Percentiles rank a stretch among this genome's conserved stretches.
Conservation (phyloP, 192 early-diverging fungal species). For the Backusella circina region DNA sequence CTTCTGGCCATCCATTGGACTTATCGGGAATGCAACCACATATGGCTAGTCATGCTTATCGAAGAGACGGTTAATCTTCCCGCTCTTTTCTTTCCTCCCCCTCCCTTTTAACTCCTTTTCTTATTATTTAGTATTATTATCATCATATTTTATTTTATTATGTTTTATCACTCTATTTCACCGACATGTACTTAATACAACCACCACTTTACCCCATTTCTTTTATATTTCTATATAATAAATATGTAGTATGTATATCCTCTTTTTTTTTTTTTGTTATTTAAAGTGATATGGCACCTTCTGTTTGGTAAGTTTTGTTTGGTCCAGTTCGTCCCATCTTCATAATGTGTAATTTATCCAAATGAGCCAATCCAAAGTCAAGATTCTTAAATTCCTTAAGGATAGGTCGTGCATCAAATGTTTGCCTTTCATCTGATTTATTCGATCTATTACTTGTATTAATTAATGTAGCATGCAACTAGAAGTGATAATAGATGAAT, state of each 20-base stretch:
- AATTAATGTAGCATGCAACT: conserved; percentile 23
- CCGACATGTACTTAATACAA: background rate
- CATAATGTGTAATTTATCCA: conserved; percentile 30
- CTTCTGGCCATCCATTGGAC: conserved; percentile 20
- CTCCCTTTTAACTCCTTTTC: background rate
- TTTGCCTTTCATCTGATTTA: background rate
- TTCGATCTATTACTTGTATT: conserved; percentile 10
- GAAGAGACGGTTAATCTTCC: background rate
- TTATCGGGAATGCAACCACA: conserved; percentile 13
- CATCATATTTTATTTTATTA: background rate
- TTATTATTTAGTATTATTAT: background rate
- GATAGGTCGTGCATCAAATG: conserved; percentile 26
- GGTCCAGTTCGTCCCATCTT: conserved; percentile 17
- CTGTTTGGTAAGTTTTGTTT: conserved; percentile 20
- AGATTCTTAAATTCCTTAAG: conserved; percentile 14
- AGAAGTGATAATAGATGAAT: background rate
- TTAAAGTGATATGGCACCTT: conserved; percentile 15
- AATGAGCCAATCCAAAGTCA: conserved; percentile 22
- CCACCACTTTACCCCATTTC: background rate
- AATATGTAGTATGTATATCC: background rate
- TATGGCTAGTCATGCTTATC: conserved; percentile 15
- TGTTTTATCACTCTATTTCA: background rate
- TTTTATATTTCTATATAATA: background rate
- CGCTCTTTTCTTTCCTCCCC: background rate
- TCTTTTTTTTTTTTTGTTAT: background rate